Conservation (phyloP, 2,329 filamentous ascomycete genomes). For the Sporothrix globosa region DNA sequence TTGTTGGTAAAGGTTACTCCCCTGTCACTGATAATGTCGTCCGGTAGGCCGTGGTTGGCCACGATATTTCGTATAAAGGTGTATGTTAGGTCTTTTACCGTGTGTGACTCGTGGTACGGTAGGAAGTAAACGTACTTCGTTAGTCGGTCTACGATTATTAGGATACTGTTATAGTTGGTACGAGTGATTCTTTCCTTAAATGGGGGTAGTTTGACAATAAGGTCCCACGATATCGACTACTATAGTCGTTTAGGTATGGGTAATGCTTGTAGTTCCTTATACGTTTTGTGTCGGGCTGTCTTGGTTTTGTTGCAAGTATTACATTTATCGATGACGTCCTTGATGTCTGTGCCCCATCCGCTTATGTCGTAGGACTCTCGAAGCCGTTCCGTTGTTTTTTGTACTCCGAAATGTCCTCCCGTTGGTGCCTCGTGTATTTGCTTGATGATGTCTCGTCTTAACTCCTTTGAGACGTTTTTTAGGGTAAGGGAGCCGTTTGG, state of each 20-base stretch:
- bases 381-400: background rate
- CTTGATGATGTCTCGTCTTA: background rate
- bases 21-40: background rate
- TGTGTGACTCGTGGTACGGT: background rate
- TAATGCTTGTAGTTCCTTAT: background rate
- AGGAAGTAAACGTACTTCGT: background rate
- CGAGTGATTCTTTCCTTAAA: background rate
- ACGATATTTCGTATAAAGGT: background rate
- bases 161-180: background rate
- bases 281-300: background rate
- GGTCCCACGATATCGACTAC: background rate
- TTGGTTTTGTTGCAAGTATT: background rate
- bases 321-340: background rate
- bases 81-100: background rate
- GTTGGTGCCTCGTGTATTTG: background rate
- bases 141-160: background rate
- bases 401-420: background rate
- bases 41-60: background rate
- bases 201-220: background rate
- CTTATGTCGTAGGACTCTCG: background rate
- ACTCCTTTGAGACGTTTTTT: background rate
- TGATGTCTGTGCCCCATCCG: background rate
- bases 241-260: background rate
- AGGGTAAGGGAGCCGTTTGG: background rate
- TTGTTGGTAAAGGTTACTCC: background rate